Percentiles rank a stretch among this genome's conserved stretches.
phyloP scores from a whole-genome alignment of 1,284 basidiomycete species.

The Marasmius fiardii region DNA sequence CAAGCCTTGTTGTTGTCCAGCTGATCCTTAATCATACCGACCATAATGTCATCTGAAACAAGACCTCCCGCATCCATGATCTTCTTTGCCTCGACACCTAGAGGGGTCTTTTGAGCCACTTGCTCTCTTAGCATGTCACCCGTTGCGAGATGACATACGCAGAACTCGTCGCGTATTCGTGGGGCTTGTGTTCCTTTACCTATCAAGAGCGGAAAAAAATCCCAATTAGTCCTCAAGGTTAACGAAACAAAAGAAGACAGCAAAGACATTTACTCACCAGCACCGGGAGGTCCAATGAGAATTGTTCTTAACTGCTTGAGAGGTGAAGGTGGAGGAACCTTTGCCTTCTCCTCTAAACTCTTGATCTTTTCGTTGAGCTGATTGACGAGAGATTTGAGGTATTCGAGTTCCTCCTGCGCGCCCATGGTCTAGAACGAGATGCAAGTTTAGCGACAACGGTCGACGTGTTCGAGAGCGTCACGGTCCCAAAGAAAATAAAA shows the following conservation, averaged over 20 bases:
- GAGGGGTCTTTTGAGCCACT: conserved; percentile 81
- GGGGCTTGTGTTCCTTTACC: conserved; percentile 99
- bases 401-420: conserved; percentile 62
- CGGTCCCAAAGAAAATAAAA: no score
- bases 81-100: conserved; percentile 94
- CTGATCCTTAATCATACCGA: conserved; percentile 96
- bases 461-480: not conserved
- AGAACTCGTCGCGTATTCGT: conserved; percentile 88
- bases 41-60: conserved; percentile 96
- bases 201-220: conserved; percentile 28
- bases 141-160: conserved; percentile 96
- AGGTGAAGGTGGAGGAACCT: conserved; percentile 43
- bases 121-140: conserved; percentile 98
- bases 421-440: not conserved
- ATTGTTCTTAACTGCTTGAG: conserved; percentile 86
- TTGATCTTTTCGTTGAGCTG: conserved; percentile 83
- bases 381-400: conserved; percentile 83
- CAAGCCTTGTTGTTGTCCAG: conserved; percentile 91
- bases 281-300: conserved; percentile 94
- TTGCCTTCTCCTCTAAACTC: conserved; percentile 64
- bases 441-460: not conserved
- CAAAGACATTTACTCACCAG: conserved; percentile 57
- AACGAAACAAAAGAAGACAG: not conserved
- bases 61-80: conserved; percentile 96
- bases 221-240: conserved; percentile 3